Evolutionary conservation across 768 basidiomycete genomes (phyloP), one percentile per base, ranked within the genome.

Genomic region (button mushroom (Agaricus bisporus)): DNA sequence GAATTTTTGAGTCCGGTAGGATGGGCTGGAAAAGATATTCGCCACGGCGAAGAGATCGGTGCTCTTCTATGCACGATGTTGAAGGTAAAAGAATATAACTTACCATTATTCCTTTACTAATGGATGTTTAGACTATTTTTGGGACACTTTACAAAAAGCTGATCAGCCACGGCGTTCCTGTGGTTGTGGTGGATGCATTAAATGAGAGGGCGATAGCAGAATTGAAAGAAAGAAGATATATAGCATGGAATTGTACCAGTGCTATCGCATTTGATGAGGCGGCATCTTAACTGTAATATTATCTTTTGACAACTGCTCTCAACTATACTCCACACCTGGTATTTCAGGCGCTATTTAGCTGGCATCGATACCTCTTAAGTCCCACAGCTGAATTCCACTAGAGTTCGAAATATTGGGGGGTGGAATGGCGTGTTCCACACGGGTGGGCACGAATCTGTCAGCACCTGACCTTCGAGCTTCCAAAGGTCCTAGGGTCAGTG

Each of bases 201-300:
- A 47, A 37, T 25, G 28, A 36, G 14, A 42, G 43, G 22, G 60
- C 49, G 36, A 49, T 26, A 10, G 25, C 56, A 25, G 56, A 57
- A 26, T n/a, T 61, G 39, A 43, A 56, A 17, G 26, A 49, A 32
- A 32, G 39, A 41, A 50, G 44, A 12, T 41, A 42, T 28, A 51
- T 49, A 11, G 10, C 42, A 12, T 49, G 47, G 44, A 26, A 50
- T 49, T 56, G 41, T 56, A 53, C 48, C 18, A 18, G 29, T 44
- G 57, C 53, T 18, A 44, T 32, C 15, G 57, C 41, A 15, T 8
- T 18, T 20, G 38, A 54, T 22, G 6, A 10, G 20, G 26, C 55
- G 56, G 8, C 60, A 17, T 18, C 47, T 11, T 37, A 42, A 18
- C 22, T 43, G 35, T 49, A 49, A 17, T 26, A n/a, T 12, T 32